Evolutionary conservation across 2,329 filamentous ascomycete species (phyloP), one percentile per base, ranked within the genome.

Genomic region (Penicillium sp.): DNA sequence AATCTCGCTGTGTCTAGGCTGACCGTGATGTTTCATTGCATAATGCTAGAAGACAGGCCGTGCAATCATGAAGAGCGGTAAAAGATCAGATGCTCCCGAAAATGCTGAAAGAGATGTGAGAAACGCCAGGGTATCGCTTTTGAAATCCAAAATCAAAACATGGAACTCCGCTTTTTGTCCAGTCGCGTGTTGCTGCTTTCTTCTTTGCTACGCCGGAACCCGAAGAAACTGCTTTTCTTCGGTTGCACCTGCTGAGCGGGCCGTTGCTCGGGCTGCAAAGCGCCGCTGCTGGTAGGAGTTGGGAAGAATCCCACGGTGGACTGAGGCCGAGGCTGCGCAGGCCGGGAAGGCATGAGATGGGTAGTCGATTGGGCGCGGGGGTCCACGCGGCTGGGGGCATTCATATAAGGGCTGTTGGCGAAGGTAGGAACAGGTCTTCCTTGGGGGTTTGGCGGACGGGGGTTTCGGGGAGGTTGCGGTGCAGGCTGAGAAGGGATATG

Each of bases 201-300:
- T 14, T 60, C 58, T 14, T 63, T 59, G 8, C 56, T 57, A 21
- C 62, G 58, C 15, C 62, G 56, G 32, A 73, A 65, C 3, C 66
- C 64, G 50, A 73, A 72, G 55, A 73, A 69, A 52, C 68, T 70
- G 25, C 65, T 70, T 46, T 68, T 70, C 47, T 66, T 70, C 37
- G 66, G 58, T 35, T 63, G 62, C 8, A 66, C 13, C 26, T 57
- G 51, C 16, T 47, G 50, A 5, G 25, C 23, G 4, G 45, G 44
- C 17, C 13, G 26, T 29, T 33, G 31, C 28, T 32, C 29, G 8
- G 43, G 39, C 4, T 15, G 40, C 16, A 49, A 26, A 2, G 45
- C 48, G 5, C 53, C 51, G 15, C 36, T 50, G 9, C 47, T 46
- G 2, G 33, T 33, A 28, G 50, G 45, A 4, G 36, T 14, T 3